Evolutionary conservation across 176 grass and related monocot genomes (phyloP).

Genomic region (Aechmea fasciata): DNA sequence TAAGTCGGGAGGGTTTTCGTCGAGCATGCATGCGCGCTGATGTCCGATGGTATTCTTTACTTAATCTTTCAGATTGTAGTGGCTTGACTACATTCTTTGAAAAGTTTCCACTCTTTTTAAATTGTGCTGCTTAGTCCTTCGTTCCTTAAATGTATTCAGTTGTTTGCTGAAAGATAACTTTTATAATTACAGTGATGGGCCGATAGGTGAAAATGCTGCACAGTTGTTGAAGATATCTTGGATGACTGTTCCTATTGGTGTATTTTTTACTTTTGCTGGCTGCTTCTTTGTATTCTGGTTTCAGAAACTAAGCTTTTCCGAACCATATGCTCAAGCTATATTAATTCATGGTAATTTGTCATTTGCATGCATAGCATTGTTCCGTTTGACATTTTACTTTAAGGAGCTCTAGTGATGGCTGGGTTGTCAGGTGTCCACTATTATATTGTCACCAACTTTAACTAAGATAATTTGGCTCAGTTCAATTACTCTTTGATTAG

Average conservation of each 20-base stretch:
- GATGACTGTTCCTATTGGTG: conserved; percentile 79
- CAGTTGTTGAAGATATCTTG: conserved; percentile 75
- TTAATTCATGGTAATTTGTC: conserved; percentile 66
- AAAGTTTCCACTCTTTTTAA: conserved; percentile 1
- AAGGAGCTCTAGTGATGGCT: not conserved
- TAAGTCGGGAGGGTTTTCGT: conserved; percentile 93
- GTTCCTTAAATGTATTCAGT: not conserved
- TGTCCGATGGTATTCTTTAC: conserved; percentile 44
- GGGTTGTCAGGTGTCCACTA: not conserved
- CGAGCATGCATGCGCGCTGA: conserved; percentile 87
- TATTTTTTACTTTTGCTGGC: conserved; percentile 61
- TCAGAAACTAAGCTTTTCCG: conserved; percentile 64
- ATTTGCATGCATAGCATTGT: conserved; percentile 5
- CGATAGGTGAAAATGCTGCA: conserved; percentile 50
- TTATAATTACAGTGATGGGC: conserved; percentile 46
- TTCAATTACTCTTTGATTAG: no score
- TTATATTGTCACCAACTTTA: no score
- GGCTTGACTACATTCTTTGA: conserved; percentile 1
- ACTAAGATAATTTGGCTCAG: no score
- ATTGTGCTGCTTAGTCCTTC: not conserved
- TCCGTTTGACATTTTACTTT: not conserved
- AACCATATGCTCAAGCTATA: conserved; percentile 77
- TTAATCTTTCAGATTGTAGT: not conserved
- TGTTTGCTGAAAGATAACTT: conserved; percentile 12
- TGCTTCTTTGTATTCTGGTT: conserved; percentile 63